Evolutionary conservation across 495 filamentous ascomycete genomes (phyloP).

Genomic region (Eremomyces bilateralis): DNA sequence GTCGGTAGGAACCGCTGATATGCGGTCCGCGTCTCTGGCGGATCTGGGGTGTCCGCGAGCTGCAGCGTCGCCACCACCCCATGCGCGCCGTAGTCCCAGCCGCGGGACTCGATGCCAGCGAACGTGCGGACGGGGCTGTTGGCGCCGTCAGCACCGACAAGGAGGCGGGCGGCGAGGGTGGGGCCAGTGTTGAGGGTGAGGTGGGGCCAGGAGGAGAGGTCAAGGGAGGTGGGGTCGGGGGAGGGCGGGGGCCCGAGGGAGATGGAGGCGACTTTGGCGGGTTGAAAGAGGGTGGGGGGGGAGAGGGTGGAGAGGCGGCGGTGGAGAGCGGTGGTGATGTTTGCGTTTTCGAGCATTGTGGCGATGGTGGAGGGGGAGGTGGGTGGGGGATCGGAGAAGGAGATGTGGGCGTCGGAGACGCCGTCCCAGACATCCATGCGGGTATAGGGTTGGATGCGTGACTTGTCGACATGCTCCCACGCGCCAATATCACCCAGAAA

Average conservation of each 20-base stretch:
- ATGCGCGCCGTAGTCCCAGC: constrained; percentile 85
- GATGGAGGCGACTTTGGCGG: constrained; percentile 55
- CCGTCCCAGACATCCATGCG: constrained; percentile 98
- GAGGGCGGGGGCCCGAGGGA: constrained; percentile 47
- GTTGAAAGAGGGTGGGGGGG: constrained; percentile 46
- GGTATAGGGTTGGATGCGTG: constrained; percentile 66
- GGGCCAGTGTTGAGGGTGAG: constrained; percentile 39
- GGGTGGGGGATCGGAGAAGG: constrained; percentile 41
- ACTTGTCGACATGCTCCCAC: constrained; percentile 50
- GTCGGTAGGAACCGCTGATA: constrained; percentile 92
- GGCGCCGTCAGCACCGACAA: constrained; percentile 85
- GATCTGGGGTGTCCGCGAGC: constrained; percentile 30
- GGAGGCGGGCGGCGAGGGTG: constrained; percentile 53
- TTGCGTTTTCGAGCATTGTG: constrained; percentile 90
- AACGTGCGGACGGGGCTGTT: constrained; percentile 87
- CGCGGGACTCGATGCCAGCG: constrained; percentile 59
- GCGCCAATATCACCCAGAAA: constrained; percentile 43
- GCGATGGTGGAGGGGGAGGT: constrained; percentile 39
- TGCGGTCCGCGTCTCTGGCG: constrained; percentile 41
- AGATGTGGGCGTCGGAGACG: constrained; percentile 62
- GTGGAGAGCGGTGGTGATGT: constrained; percentile 58
- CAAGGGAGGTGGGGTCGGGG: constrained; percentile 46
- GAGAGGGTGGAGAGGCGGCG: constrained; percentile 45
- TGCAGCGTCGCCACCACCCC: constrained; percentile 79
- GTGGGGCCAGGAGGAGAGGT: constrained; percentile 73